Conservation (phyloP, 2,329 filamentous ascomycete genomes). For the Neocucurbitaria cava region DNA sequence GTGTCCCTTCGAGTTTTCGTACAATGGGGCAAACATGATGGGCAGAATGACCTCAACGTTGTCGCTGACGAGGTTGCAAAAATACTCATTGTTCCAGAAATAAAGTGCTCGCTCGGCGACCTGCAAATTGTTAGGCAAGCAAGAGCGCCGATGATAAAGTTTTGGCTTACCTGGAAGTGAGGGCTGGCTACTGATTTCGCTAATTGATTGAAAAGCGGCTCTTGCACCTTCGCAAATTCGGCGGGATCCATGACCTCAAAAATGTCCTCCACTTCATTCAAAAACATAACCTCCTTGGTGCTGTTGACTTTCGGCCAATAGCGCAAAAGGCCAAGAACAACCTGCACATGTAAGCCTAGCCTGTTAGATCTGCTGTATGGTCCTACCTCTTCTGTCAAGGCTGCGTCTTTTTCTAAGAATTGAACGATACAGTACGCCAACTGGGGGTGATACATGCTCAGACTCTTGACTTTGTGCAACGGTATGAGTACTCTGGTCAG, state of each 20-base stretch:
- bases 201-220: slow-evolving; percentile 94
- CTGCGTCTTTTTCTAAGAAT: slow-evolving; percentile 97
- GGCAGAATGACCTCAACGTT: slow-evolving; percentile 98
- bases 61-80: slow-evolving; percentile 98
- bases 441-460: slow-evolving; percentile 99
- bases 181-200: slow-evolving; percentile 98
- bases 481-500: slow-evolving; percentile 91
- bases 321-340: slow-evolving; percentile 89
- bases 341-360: slow-evolving; percentile 58
- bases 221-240: slow-evolving; percentile 98
- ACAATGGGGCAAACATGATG: slow-evolving; percentile 98
- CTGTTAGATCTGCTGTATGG: slow-evolving; percentile 6
- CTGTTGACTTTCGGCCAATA: slow-evolving; percentile 99
- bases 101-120: slow-evolving; percentile 96
- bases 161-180: slow-evolving; percentile 78
- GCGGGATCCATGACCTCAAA: slow-evolving; percentile 99
- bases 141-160: too few species aligned
- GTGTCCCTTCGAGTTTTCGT: slow-evolving; percentile 98
- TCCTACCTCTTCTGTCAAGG: slow-evolving; percentile 90
- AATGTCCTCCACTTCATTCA: slow-evolving; percentile 99
- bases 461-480: slow-evolving; percentile 95
- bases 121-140: slow-evolving; percentile 42
- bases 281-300: slow-evolving; percentile 99
- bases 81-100: slow-evolving; percentile 99
- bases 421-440: slow-evolving; percentile 98